Evolutionary conservation across 2,329 filamentous ascomycete genomes (phyloP), one percentile per base, ranked within the genome.

Genomic region (Colletotrichum viniferum): DNA sequence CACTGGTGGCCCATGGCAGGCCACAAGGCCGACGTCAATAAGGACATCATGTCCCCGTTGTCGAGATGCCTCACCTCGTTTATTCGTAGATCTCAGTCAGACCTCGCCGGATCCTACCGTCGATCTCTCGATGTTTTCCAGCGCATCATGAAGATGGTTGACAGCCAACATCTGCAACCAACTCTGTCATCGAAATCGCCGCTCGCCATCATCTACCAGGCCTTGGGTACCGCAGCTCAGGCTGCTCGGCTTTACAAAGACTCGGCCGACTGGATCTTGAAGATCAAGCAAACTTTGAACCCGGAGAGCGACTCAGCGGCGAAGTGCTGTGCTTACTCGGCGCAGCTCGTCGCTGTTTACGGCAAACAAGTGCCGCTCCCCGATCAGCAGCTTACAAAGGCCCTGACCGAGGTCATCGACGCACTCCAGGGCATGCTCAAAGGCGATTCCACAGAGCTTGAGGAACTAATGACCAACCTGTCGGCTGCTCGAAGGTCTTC

Each of bases 1-100:
- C 84, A 86, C 56, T 94, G 92, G 89, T 95, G 94, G 93, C 86
- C 83, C 56, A 79, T 95, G 73, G 89, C 89, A 8, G 87, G 88
- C 3, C 92, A 94, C 78, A 82, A 89, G 74, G 90, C 89, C 2
- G 89, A 93, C 73, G 81, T 89, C 6, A 89, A 92, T 43, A 92
- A 91, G 72, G 93, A 95, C 16, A 82, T 96, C 8, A 80, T 93
- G n/a, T 86, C 90, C 2, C 93, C 94, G 0, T 89, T 95, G 64
- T 87, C 89, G 0, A 90, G 90, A 67, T 95, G 92, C 77, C 79
- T 94, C 21, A 85, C 87, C 12, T 89, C 93, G 1, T 94, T 92
- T 78, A 84, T 87, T 18, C 87, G 93, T 71, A 88, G 93, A 69
- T 85, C 83, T 10, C 81, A 83, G 6, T 75, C 84, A 0, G 79